Conservation (phyloP, 371 early-diverging fungal species). For the Zopfochytrium polystomum region DNA sequence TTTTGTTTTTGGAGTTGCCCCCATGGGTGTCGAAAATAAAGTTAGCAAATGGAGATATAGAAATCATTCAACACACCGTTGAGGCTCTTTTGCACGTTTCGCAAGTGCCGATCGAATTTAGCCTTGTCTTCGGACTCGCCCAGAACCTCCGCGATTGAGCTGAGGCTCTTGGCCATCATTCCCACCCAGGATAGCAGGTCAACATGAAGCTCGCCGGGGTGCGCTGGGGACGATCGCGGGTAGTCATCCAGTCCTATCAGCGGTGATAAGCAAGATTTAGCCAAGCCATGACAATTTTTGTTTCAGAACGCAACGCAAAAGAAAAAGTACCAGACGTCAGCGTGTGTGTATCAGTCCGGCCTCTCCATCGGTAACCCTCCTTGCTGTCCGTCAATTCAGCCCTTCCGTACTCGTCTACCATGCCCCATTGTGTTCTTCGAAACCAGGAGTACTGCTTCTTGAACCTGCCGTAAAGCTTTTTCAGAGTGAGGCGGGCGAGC, state of each 20-base stretch:
- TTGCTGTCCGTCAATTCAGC: conserved; percentile 43
- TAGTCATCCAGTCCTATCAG: conserved; percentile 86
- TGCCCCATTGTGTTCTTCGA: conserved; percentile 72
- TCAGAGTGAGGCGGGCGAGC: conserved; percentile 58
- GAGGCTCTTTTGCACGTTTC: conserved; percentile 49
- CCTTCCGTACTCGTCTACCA: conserved; percentile 58
- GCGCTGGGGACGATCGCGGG: conserved; percentile 76
- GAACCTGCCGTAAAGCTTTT: conserved; percentile 64
- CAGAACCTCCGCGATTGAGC: conserved; percentile 61
- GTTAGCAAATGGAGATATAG: neutral
- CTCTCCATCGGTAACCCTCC: conserved; percentile 90
- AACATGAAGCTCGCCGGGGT: conserved; percentile 81
- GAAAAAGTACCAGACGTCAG: conserved; percentile 73
- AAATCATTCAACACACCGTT: conserved; percentile 34
- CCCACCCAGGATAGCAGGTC: conserved; percentile 90
- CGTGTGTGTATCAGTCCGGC: conserved; percentile 78
- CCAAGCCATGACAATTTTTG: too few relatives aligned
- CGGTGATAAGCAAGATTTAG: neutral
- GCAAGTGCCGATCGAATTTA: conserved; percentile 55
- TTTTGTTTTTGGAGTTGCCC: too few relatives aligned
- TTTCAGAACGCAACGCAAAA: conserved; percentile 4
- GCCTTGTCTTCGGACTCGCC: conserved; percentile 53
- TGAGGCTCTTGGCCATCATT: conserved; percentile 69
- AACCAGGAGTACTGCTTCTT: conserved; percentile 79
- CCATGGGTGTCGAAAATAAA: neutral